Evolutionary conservation across 768 basidiomycete genomes (phyloP).

Genomic region (Candolleomyces efflorescens): DNA sequence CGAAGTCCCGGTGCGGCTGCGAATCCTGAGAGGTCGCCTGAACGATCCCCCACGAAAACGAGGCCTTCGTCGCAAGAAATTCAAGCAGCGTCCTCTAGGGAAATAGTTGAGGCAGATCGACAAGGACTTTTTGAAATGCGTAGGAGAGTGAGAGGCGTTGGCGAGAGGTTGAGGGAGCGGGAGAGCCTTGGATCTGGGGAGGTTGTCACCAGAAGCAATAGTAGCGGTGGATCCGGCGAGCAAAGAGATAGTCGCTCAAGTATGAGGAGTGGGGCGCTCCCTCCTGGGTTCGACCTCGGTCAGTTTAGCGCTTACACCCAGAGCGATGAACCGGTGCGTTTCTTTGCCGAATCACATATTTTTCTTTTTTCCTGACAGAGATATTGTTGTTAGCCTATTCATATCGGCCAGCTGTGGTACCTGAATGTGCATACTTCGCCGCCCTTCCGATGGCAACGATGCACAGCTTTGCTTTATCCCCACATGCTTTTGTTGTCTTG

Average conservation of each 20-base stretch:
- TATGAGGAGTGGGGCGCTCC: conserved; percentile 29
- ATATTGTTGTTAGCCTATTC: conserved; percentile 60
- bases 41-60: conserved; percentile 17
- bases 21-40: conserved; percentile 35
- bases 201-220: background rate
- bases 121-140: conserved; percentile 54
- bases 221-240: background rate
- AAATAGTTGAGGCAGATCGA: conserved; percentile 16
- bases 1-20: conserved; percentile 53
- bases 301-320: conserved; percentile 47
- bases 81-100: background rate
- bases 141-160: conserved; percentile 35
- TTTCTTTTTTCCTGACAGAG: conserved; percentile 13
- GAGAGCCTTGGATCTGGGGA: conserved; percentile 14
- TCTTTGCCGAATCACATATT: conserved; percentile 9
- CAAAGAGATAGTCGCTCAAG: conserved; percentile 17
- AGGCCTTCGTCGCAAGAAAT: background rate
- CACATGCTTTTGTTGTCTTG: conserved; percentile 83
- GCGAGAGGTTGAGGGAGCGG: conserved; percentile 30
- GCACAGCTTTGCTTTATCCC: conserved; percentile 78
- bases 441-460: conserved; percentile 78
- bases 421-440: conserved; percentile 85
- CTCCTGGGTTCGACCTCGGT: conserved; percentile 40
- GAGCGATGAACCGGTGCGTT: conserved; percentile 44
- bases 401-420: conserved; percentile 86